Evolutionary conservation across 2,329 filamentous ascomycete genomes (phyloP).

Genomic region (Verticillium albo-atrum): DNA sequence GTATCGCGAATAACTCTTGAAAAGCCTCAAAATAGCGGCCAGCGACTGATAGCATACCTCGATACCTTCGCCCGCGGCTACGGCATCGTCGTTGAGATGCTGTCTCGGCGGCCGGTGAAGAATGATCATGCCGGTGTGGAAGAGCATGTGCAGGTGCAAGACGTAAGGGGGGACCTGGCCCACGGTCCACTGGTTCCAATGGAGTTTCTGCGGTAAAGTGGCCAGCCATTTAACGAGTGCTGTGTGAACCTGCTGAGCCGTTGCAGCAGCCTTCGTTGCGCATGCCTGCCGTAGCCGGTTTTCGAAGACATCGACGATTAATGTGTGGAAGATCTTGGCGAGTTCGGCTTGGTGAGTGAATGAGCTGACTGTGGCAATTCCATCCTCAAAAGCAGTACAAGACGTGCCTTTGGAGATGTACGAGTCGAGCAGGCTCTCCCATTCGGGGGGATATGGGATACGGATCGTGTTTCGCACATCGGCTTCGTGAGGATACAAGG

Average conservation of each 20-base stretch:
- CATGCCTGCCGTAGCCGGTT: conserved; percentile 38
- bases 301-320: conserved; percentile 47
- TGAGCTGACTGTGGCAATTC: conserved; percentile 34
- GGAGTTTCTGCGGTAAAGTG: conserved; percentile 38
- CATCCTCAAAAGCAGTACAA: conserved; percentile 41
- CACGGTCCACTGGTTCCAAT: conserved; percentile 48
- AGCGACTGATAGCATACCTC: conserved; percentile 46
- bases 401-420: conserved; percentile 40
- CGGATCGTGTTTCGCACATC: conserved; percentile 44
- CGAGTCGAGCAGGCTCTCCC: conserved; percentile 40
- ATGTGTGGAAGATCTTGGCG: conserved; percentile 42
- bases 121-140: conserved; percentile 48
- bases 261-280: conserved; percentile 33
- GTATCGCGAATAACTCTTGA: conserved; percentile 37
- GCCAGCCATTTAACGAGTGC: conserved; percentile 41
- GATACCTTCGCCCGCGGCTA: conserved; percentile 37
- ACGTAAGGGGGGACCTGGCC: conserved; percentile 40
- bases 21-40: conserved; percentile 36
- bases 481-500: conserved; percentile 42
- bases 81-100: conserved; percentile 32
- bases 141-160: conserved; percentile 44
- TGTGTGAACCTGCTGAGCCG: conserved; percentile 40
- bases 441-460: conserved; percentile 44
- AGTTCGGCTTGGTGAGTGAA: conserved; percentile 44
- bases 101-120: conserved; percentile 43